phyloP scores from a whole-genome alignment of 1,284 basidiomycete species.

The Schizophyllum amplum region DNA sequence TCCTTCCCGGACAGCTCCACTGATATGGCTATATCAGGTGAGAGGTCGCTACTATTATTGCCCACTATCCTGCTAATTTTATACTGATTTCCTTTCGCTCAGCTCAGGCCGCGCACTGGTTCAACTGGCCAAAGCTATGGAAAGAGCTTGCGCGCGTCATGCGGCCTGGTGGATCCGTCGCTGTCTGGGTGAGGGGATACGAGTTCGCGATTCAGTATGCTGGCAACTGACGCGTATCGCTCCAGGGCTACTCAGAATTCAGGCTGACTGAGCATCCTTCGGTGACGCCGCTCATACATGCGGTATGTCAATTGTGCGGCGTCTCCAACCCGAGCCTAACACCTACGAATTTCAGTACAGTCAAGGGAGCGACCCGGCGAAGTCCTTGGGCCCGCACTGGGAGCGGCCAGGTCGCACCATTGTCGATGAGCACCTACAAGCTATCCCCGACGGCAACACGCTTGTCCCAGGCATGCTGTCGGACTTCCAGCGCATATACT shows the following conservation, averaged over 20 bases:
- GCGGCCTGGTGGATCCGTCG: slow-evolving; percentile 60
- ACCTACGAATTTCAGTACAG: slow-evolving; percentile 30
- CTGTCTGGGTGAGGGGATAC: slow-evolving; percentile 61
- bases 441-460: slow-evolving; percentile 51
- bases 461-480: slow-evolving; percentile 27
- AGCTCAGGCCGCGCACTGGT: slow-evolving; percentile 89
- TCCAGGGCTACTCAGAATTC: slow-evolving; percentile 77
- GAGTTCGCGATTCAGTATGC: not conserved
- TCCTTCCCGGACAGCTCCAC: slow-evolving; percentile 49
- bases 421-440: slow-evolving; percentile 62
- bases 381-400: slow-evolving; percentile 71
- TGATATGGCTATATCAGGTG: slow-evolving; percentile 73
- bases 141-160: slow-evolving; percentile 58
- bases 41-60: slow-evolving; percentile 10
- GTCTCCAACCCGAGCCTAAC: no score
- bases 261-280: slow-evolving; percentile 54
- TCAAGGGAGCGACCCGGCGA: slow-evolving; percentile 42
- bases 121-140: slow-evolving; percentile 71
- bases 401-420: slow-evolving; percentile 75
- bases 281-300: slow-evolving; percentile 50
- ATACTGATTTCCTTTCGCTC: not conserved
- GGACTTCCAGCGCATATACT: slow-evolving; percentile 44
- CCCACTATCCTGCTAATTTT: not conserved
- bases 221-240: not conserved
- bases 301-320: slow-evolving; percentile 1